These are phyloP conservation scores for Magnaporthiopsis incrustans DNA, from an alignment of 2,329 filamentous ascomycete species.

Conservation along the genomic window DNA sequence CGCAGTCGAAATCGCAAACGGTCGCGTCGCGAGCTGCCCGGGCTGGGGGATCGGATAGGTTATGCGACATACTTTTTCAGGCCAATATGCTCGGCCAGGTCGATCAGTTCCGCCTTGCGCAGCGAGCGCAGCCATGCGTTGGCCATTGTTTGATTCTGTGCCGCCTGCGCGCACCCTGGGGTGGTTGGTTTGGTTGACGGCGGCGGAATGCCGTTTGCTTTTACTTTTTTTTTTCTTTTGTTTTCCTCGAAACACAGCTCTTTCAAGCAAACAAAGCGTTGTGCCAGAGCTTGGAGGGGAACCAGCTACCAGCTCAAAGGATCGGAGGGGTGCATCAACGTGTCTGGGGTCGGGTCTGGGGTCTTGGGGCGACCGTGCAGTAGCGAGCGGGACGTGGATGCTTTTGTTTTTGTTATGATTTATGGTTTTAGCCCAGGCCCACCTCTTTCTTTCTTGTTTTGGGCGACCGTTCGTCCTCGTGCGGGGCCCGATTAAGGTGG, in stretches of 20 bases:
- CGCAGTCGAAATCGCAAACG: background rate
- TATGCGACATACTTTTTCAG: slow-evolving; percentile 55
- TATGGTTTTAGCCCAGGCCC: no score
- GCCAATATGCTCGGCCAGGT: slow-evolving; percentile 63
- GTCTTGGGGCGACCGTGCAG: background rate
- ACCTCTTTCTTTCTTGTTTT: background rate
- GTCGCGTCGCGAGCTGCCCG: background rate
- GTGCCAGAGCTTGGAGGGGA: background rate
- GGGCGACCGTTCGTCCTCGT: no score
- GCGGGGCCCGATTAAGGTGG: background rate
- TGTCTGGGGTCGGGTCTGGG: background rate
- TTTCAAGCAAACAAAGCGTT: background rate
- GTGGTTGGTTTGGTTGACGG: background rate
- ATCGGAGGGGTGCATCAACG: no score
- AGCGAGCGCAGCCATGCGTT: slow-evolving; percentile 72
- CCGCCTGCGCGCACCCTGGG: background rate
- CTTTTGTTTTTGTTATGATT: background rate
- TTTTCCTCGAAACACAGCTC: no score
- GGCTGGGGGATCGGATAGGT: background rate
- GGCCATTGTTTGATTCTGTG: background rate
- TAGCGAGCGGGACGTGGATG: background rate
- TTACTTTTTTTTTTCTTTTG: no score
- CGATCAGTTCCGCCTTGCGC: slow-evolving; percentile 72
- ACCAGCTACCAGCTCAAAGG: background rate
- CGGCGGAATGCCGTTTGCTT: background rate